phyloP scores from a whole-genome alignment of 441 rosid genomes.

The Jatropha multifida region DNA sequence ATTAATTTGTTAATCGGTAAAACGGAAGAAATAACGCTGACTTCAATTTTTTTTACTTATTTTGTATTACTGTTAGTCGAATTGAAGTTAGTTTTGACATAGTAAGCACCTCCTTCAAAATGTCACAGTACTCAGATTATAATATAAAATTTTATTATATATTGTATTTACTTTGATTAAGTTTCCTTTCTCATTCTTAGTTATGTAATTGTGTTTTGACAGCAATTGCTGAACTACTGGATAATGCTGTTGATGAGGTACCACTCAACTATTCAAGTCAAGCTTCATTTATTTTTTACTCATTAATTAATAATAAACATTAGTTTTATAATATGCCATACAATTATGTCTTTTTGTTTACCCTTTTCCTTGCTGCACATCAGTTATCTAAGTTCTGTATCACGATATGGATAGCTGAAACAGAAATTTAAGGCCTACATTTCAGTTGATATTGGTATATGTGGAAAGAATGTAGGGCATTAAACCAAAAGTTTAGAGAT shows the following conservation, averaged over 20 bases:
- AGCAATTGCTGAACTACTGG: slow-evolving; percentile 97
- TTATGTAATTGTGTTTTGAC: slow-evolving; percentile 23
- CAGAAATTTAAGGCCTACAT: background rate
- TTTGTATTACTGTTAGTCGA: no score
- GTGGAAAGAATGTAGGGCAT: background rate
- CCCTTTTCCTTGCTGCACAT: background rate
- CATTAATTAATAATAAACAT: background rate
- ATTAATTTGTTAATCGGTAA: background rate
- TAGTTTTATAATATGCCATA: background rate
- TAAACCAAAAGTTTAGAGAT: background rate
- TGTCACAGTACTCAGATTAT: background rate
- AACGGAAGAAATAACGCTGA: no score
- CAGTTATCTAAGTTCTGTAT: background rate
- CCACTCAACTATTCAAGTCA: background rate
- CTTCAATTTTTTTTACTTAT: no score
- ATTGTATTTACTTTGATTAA: slow-evolving; percentile 1
- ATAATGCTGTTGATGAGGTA: slow-evolving; percentile 98
- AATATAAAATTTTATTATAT: background rate
- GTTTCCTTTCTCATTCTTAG: background rate
- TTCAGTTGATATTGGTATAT: background rate
- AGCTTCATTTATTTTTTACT: slow-evolving; percentile 5
- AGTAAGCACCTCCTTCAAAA: background rate
- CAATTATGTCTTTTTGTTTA: background rate
- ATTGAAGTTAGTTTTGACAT: no score
- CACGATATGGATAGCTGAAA: background rate